Conservation (phyloP, 2,329 filamentous ascomycete species). For the Pyrenophora graminea region DNA sequence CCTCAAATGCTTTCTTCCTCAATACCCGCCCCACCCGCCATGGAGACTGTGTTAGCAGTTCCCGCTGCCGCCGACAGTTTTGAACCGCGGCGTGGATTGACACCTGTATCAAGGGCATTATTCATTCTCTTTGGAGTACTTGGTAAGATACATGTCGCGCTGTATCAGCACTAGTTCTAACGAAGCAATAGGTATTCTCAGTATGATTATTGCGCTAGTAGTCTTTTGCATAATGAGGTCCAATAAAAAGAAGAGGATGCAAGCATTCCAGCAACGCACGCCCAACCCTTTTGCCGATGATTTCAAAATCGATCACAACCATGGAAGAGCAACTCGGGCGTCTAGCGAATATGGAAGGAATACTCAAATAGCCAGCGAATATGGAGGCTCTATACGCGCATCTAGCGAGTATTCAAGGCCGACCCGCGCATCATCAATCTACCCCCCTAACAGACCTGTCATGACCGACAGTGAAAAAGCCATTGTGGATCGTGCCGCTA, state of each 20-base stretch:
- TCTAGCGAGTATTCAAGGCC: neutral
- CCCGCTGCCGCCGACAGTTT: neutral
- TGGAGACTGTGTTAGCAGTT: neutral
- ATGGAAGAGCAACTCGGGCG: too few species aligned
- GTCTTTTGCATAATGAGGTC: slow-evolving; percentile 7
- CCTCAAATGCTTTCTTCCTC: neutral
- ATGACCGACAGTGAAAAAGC: slow-evolving; percentile 18
- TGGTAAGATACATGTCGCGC: slow-evolving; percentile 1
- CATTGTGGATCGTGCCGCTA: slow-evolving; percentile 14
- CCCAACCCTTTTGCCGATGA: neutral
- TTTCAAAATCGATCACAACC: too few species aligned
- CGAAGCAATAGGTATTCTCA: slow-evolving; percentile 4
- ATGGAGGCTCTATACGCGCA: too few species aligned
- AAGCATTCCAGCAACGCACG: neutral
- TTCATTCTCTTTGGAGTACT: slow-evolving; percentile 16
- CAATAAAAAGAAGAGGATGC: slow-evolving; percentile 2
- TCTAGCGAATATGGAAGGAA: too few species aligned
- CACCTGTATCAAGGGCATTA: slow-evolving; percentile 9
- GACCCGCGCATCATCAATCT: neutral
- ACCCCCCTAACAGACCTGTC: neutral
- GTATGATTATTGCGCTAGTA: slow-evolving; percentile 12
- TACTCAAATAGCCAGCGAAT: too few species aligned
- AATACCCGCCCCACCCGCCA: neutral
- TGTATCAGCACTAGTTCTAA: neutral
- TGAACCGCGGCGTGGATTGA: slow-evolving; percentile 5